These are phyloP conservation scores for Pseudovirgaria hyperparasitica DNA, from an alignment of 2,329 filamentous ascomycete species.

Conservation along the genomic window DNA sequence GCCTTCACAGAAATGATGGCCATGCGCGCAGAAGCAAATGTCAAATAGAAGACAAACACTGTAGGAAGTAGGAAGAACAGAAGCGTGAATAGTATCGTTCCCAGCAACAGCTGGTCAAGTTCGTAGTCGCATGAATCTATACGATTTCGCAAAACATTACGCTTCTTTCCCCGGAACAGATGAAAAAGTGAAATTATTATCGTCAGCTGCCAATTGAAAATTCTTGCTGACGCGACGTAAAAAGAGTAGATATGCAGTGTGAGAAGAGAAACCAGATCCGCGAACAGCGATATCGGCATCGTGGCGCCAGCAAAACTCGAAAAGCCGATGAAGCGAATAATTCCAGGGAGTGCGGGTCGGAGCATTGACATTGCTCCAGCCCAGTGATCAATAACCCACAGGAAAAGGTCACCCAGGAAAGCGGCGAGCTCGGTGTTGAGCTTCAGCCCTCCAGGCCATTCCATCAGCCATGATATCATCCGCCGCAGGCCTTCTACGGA, in stretches of 20 bases:
- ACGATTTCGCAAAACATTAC: slow-evolving; percentile 90
- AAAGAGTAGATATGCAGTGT: slow-evolving; percentile 97
- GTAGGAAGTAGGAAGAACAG: slow-evolving; percentile 92
- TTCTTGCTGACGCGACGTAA: slow-evolving; percentile 90
- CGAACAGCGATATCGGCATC: slow-evolving; percentile 93
- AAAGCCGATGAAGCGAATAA: slow-evolving; percentile 88
- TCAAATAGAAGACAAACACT: slow-evolving; percentile 91
- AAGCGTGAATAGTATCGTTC: slow-evolving; percentile 91
- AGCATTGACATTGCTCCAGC: slow-evolving; percentile 69
- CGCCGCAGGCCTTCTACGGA: slow-evolving; percentile 77
- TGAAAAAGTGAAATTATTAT: slow-evolving; percentile 98
- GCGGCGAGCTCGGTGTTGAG: slow-evolving; percentile 84
- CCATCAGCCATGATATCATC: slow-evolving; percentile 93
- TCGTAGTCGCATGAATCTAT: slow-evolving; percentile 99
- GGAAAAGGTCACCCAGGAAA: slow-evolving; percentile 90
- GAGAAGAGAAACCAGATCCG: slow-evolving; percentile 78
- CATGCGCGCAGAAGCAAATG: slow-evolving; percentile 90
- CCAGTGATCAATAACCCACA: slow-evolving; percentile 99
- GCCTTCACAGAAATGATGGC: slow-evolving; percentile 90
- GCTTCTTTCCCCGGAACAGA: slow-evolving; percentile 93
- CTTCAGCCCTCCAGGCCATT: slow-evolving; percentile 87
- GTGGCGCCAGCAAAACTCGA: slow-evolving; percentile 92
- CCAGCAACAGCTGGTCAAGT: slow-evolving; percentile 87
- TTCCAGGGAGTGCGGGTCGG: slow-evolving; percentile 65
- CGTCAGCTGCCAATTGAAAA: slow-evolving; percentile 97